Evolutionary conservation across 2,329 filamentous ascomycete genomes (phyloP).

Genomic region (Fusarium abutilonis): DNA sequence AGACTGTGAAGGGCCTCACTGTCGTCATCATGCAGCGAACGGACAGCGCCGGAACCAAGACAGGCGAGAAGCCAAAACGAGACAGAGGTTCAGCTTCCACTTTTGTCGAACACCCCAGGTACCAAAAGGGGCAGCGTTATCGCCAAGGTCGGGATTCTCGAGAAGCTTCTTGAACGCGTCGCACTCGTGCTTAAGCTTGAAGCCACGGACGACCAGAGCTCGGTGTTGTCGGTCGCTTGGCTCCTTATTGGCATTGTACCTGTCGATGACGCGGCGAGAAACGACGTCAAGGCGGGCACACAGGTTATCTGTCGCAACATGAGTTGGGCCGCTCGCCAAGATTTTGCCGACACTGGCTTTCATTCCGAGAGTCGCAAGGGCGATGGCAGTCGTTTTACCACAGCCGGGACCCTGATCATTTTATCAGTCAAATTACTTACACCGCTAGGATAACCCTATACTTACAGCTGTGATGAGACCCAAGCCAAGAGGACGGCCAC

Average conservation of each 20-base stretch:
- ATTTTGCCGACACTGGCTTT: conserved; percentile 8
- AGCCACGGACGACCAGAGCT: conserved; percentile 12
- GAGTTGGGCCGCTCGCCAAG: conserved; percentile 23
- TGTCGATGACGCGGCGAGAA: neutral
- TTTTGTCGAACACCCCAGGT: neutral
- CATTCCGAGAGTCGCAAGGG: conserved; percentile 18
- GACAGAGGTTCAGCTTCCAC: conserved; percentile 18
- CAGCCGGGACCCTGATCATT: conserved; percentile 9
- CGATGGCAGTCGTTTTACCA: conserved; percentile 24
- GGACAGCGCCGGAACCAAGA: neutral
- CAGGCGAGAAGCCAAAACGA: conserved; percentile 20
- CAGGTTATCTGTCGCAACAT: conserved; percentile 34
- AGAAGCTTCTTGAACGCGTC: conserved; percentile 3
- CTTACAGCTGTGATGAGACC: conserved; percentile 25
- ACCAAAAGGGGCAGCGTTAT: neutral
- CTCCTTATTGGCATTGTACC: conserved; percentile 3
- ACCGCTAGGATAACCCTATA: neutral
- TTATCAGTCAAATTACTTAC: neutral
- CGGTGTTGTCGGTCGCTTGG: neutral
- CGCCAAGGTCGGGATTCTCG: neutral
- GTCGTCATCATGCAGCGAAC: neutral
- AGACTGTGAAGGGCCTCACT: neutral
- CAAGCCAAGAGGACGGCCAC: conserved; percentile 12
- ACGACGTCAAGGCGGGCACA: conserved; percentile 10
- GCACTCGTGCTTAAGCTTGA: neutral